Evolutionary conservation across 179 eudicot genomes (phyloP), one percentile per base, ranked within the genome.

Genomic region (Patellifolia procumbens): DNA sequence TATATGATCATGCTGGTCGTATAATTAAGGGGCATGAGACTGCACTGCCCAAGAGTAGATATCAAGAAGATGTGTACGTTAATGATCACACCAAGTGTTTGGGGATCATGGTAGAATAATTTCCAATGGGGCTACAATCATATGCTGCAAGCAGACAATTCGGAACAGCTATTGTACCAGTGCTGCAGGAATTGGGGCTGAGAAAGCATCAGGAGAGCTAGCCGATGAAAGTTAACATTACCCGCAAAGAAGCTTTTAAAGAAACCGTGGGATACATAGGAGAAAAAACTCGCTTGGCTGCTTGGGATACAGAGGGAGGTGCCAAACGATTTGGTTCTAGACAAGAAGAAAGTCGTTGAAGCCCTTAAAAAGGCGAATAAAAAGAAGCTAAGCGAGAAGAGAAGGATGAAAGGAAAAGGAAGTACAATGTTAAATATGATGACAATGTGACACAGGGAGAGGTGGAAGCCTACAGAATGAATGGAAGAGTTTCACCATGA

Each of bases 91-190:
- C 92, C n/a, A 0, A 84, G 82, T 77, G 96, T 90, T 5, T 94
- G 96, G 97, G 98, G 98, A 22, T 94, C 98, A 0, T 94, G 96
- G 97, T 94, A 94, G 96, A 89, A 81, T 70, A 90, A 91, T 80
- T 88, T 88, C 73, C 98, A 90, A 60, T 94, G 98, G 98, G 98
- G 96, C 32, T 94, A 92, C n/a, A n/a, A n/a, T n/a, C 84, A 92
- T 85, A 76, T 92, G 97, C 80, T 94, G 98, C 77, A 88, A 85
- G 59, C 96, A 92, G 82, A 82, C 86, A 4, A 78, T 92, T 58
- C 79, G 90, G 49, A 94, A 94, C 84, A 94, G 97, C 82, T 92
- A 92, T 74, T 94, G 98, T 75, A 94, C 97, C 0, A 97, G 98
- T 45, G 88, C 91, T 76, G 94, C 98, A 81, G 98, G 98, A 55